Base-by-base conservation (phyloP, 2,329 filamentous ascomycete species). In the Emmonsiellopsis sp. region DNA sequence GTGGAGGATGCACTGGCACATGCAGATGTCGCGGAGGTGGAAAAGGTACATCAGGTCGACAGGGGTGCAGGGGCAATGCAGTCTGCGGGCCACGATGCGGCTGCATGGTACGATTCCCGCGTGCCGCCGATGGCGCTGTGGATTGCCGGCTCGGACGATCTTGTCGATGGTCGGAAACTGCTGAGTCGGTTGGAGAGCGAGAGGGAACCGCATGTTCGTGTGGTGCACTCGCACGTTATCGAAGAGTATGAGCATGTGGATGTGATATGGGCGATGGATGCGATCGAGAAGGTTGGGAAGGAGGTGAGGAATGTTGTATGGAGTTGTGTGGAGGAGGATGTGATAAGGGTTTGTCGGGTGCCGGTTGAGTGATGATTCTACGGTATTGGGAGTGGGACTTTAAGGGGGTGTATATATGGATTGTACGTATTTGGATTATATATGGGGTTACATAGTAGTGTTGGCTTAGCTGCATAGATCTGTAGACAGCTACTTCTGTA, bases 221-320 rank as follows among this genome's bases (percentile, higher is more conserved):
- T 96, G 5, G 87, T 95, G 4, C 87, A 95, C 70, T 80, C 80
- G 57, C 94, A 88, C 65, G 75, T 94, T 21, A 86, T 96, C 43
- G 83, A 88, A 2, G 88, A 86, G 46, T 95, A 95, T 66, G 92
- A 96, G 71, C 92, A 97, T 70, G 77, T 97, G 4, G 92, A 96
- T 70, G 88, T 96, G 1, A 83, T 97, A 39, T 96, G 92, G 92
- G 90, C 91, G 0, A 88, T 96, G 77, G 90, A 96, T 64, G 83
- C 84, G 0, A 82, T 90, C 13, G 84, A 92, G 47, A 81, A 92
- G 66, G 87, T 96, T 0, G 93, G 91, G 5, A 77, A 75, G 53
- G 91, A 95, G 71, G 74, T 96, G 0, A 79, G 83, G 33, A 85
- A 92, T 62, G 85, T 94, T 11, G 69, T 96, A 10, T 96, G 91